Evolutionary conservation across 192 early-diverging fungal genomes (phyloP).

Genomic region (Coemansia furcata): DNA sequence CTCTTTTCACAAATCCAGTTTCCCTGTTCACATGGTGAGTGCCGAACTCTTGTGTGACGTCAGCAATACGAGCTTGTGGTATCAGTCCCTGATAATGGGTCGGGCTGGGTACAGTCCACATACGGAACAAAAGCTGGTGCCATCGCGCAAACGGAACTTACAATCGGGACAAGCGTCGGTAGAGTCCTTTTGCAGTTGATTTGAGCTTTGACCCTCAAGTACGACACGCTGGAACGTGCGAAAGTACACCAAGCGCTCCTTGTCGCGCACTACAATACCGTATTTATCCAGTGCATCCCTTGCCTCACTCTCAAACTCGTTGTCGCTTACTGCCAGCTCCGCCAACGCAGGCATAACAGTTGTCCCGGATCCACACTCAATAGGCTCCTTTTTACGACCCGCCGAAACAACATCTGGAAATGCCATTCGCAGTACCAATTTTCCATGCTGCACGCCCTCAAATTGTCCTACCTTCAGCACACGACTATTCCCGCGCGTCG

Average conservation of each 20-base stretch:
- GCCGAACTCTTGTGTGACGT: background rate
- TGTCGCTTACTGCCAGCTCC: conserved; percentile 19
- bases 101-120: conserved; percentile 66
- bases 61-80: background rate
- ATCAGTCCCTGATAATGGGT: background rate
- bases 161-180: conserved; percentile 61
- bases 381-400: conserved; percentile 65
- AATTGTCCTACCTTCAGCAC: conserved; percentile 47
- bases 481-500: conserved; percentile 24
- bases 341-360: conserved; percentile 56
- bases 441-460: conserved; percentile 52
- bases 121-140: conserved; percentile 60
- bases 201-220: conserved; percentile 1
- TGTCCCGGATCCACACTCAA: conserved; percentile 63
- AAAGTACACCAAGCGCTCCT: conserved; percentile 64
- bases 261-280: conserved; percentile 58
- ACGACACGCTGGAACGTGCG: conserved; percentile 54
- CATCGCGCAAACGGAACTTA: conserved; percentile 56
- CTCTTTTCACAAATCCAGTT: background rate
- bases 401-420: conserved; percentile 62
- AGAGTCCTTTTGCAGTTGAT: background rate
- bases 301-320: conserved; percentile 20
- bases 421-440: conserved; percentile 59
- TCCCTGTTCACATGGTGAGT: background rate
- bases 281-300: conserved; percentile 40